phyloP scores from a whole-genome alignment of 2,329 filamentous ascomycete species.

The Capronia americana region DNA sequence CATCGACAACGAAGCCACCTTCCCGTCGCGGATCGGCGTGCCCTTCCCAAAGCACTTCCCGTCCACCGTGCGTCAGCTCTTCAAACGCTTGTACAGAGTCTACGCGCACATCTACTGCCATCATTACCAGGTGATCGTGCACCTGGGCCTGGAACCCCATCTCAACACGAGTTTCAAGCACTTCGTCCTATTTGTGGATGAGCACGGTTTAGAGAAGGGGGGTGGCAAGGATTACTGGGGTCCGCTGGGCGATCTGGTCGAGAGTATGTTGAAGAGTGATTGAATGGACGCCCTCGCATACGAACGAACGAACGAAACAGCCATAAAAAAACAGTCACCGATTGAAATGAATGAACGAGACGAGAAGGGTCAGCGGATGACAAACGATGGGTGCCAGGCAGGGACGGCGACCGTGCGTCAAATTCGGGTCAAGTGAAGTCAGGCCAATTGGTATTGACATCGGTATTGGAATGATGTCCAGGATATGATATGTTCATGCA shows the following conservation, averaged over 20 bases:
- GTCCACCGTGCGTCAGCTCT: slow-evolving; percentile 87
- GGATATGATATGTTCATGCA: not conserved
- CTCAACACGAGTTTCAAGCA: slow-evolving; percentile 99
- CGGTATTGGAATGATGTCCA: not conserved
- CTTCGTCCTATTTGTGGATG: slow-evolving; percentile 97
- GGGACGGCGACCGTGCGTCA: slow-evolving; percentile 5
- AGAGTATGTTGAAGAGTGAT: slow-evolving; percentile 96
- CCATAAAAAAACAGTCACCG: not conserved
- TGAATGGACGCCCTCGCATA: not conserved
- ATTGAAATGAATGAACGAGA: slow-evolving; percentile 1
- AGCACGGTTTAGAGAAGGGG: slow-evolving; percentile 76
- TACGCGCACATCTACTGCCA: slow-evolving; percentile 99
- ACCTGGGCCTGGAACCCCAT: slow-evolving; percentile 93
- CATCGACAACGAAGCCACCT: slow-evolving; percentile 93
- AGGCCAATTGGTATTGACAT: not conserved
- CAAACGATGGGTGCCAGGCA: not conserved
- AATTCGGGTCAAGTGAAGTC: not conserved
- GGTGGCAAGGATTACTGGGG: slow-evolving; percentile 98
- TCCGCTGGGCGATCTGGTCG: slow-evolving; percentile 90
- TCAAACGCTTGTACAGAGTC: slow-evolving; percentile 98
- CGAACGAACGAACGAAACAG: not conserved
- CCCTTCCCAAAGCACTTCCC: slow-evolving; percentile 95
- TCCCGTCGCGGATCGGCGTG: slow-evolving; percentile 92
- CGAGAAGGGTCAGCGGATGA: not conserved
- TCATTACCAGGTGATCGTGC: slow-evolving; percentile 95